These are phyloP conservation scores for Podospora australis DNA, from an alignment of 495 filamentous ascomycete genomes.

Conservation along the genomic window DNA sequence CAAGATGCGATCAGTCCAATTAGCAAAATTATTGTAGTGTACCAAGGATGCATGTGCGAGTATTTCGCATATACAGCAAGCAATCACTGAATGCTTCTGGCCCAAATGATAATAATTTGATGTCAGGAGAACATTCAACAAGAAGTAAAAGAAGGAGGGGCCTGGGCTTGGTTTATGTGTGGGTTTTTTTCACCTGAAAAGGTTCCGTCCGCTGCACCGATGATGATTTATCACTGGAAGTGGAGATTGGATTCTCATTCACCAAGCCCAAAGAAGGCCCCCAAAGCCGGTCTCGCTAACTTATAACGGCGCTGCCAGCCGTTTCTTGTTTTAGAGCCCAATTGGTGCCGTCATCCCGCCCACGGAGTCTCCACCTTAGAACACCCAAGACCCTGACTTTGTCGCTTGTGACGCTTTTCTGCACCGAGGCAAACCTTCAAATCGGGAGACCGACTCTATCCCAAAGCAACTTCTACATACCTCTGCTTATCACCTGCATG, in stretches of 20 bases:
- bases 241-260: background rate
- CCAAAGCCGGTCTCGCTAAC: background rate
- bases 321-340: background rate
- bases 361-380: slow-evolving; percentile 4
- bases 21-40: too few species aligned
- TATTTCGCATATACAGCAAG: background rate
- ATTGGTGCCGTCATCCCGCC: background rate
- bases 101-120: background rate
- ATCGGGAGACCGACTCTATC: background rate
- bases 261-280: slow-evolving; percentile 1
- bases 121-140: background rate
- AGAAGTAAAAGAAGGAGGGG: background rate
- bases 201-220: background rate
- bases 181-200: background rate
- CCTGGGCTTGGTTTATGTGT: background rate
- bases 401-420: background rate
- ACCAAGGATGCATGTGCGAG: too few species aligned
- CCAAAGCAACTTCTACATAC: background rate
- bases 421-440: background rate
- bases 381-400: background rate
- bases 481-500: background rate
- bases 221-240: background rate
- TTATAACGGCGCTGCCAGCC: too few species aligned
- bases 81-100: background rate
- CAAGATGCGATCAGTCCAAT: background rate